These are phyloP conservation scores for Backusella sp. DNA, from an alignment of 192 early-diverging fungal genomes.

Conservation along the genomic window DNA sequence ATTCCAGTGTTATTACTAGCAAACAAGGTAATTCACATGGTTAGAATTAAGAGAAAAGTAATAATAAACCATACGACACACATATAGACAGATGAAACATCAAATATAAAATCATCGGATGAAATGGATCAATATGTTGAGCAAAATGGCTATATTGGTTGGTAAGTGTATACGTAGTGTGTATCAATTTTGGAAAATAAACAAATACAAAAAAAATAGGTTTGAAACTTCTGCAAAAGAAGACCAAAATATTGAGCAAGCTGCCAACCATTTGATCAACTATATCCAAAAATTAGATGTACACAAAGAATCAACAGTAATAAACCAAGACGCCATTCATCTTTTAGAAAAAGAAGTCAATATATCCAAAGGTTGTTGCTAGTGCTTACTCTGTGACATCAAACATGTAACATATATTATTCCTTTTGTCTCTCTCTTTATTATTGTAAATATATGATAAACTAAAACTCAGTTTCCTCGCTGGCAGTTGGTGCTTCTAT, in stretches of 20 bases:
- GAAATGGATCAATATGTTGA: slow-evolving; percentile 51
- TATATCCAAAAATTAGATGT: neutral
- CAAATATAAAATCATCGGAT: neutral
- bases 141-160: slow-evolving; percentile 51
- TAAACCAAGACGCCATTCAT: neutral
- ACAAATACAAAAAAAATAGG: slow-evolving; percentile 23
- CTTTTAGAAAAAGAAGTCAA: neutral
- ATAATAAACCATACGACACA: slow-evolving; percentile 18
- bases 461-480: neutral
- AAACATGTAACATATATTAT: neutral
- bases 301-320: neutral
- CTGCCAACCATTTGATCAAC: slow-evolving; percentile 42
- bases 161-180: slow-evolving; percentile 29
- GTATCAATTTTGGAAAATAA: neutral
- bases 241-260: slow-evolving; percentile 58
- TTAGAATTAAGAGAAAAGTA: slow-evolving; percentile 28
- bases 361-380: neutral
- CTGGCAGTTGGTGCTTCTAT: neutral
- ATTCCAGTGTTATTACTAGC: slow-evolving; percentile 54
- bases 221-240: slow-evolving; percentile 62
- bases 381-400: neutral
- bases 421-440: neutral
- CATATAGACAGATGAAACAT: neutral
- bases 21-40: slow-evolving; percentile 50
- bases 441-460: neutral